A percentile compares a stretch with the other conserved stretches of the same genome.
Evolutionary conservation across 2,329 filamentous ascomycete genomes (phyloP).

Genomic region (Emmonsia crescens): DNA sequence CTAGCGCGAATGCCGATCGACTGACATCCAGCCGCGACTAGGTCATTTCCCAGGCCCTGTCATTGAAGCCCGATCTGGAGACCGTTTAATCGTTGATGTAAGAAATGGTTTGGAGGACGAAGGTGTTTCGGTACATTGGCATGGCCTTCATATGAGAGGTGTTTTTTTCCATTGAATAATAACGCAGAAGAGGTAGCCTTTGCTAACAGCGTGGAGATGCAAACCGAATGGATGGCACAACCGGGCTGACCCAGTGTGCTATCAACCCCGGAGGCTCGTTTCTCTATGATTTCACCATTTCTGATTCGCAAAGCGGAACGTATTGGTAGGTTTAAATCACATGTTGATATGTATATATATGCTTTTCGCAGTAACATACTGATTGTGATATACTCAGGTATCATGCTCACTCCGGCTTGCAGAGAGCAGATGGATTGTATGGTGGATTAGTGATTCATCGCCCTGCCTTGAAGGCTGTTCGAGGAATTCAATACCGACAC

Average conservation of each 20-base stretch:
- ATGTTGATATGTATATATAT: background rate
- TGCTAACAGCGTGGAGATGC: constrained; percentile 8
- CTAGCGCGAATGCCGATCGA: background rate
- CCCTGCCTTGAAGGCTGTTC: constrained; percentile 18
- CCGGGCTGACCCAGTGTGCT: constrained; percentile 54
- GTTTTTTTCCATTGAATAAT: background rate
- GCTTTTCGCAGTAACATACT: background rate
- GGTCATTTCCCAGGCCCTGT: constrained; percentile 40
- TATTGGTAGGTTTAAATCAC: constrained; percentile 33
- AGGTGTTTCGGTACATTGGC: constrained; percentile 38
- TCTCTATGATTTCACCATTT: constrained; percentile 32
- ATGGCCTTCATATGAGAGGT: constrained; percentile 36
- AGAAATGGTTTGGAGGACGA: constrained; percentile 32
- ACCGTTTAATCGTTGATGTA: constrained; percentile 35
- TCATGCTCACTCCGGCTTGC: constrained; percentile 36
- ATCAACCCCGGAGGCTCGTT: constrained; percentile 49
- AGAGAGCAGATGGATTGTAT: constrained; percentile 38
- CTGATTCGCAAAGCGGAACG: constrained; percentile 31
- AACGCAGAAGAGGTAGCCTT: background rate
- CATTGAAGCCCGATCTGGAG: constrained; percentile 39
- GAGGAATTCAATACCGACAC: constrained; percentile 13
- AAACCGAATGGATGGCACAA: constrained; percentile 33
- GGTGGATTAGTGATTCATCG: constrained; percentile 39
- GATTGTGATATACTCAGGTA: constrained; percentile 12
- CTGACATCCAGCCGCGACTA: constrained; percentile 10